Base-by-base conservation (phyloP, 176 grass and related monocot species). In the Carex littledalei region DNA sequence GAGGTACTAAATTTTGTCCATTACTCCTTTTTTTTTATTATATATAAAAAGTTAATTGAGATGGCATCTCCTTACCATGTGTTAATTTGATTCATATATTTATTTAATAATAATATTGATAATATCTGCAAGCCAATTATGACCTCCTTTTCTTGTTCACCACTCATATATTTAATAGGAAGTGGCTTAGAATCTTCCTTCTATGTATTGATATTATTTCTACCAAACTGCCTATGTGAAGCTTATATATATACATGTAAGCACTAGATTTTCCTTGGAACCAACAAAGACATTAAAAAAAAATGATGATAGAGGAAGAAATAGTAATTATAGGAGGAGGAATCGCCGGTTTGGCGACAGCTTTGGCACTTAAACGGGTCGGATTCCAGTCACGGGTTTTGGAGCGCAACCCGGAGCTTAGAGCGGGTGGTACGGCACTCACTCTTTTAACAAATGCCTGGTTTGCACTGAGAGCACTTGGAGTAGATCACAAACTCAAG, bases 251-350 rank as follows among this genome's bases (percentile, higher is more conserved):
- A 37, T 37, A 2, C 0, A 41, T 81, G 14, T 45, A 29, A 31
- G n/a, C 11, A 29, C 34, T 22, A 20, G 29, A 43, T 50, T 50
- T 3, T 63, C 5, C 2, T 0, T 5, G 47, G 22, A 47, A 45
- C 71, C 50, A 74, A 52, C 15, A 52, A 1, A 75, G 10, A 13
- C 32, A 59, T 26, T 26, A 26, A 26, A 62, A 16, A 45, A 77
- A 54, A 67, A 37, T 47, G 76, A 22, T n/a, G 20, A 63, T 69
- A 35, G 89, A 84, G 0, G 79, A 34, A 2, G 91, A 90, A 83
- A 85, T 91, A 29, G 94, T 97, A 6, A 84, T 97, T 85, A 86
- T 90, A 0, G 94, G 91, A 21, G 91, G 78, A 75, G 89, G 89
- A 62, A 94, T 97, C 57, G 88, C 88, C 1, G 94, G 94, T 56